Conservation (phyloP, 2,329 filamentous ascomycete species). For the Fonsecaea pugnacius region DNA sequence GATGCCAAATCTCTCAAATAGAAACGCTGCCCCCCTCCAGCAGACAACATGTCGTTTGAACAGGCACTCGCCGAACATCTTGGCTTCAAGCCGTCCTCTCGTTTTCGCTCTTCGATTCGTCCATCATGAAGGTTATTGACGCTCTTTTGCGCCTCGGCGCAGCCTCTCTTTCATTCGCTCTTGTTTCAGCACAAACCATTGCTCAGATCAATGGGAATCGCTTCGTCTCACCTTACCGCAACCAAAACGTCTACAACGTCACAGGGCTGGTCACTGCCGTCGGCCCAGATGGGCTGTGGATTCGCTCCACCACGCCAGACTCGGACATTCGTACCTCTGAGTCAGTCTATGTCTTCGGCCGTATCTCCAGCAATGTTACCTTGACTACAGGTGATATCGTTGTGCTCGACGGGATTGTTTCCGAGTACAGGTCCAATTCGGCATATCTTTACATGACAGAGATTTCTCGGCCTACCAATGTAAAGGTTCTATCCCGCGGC, state of each 20-base stretch:
- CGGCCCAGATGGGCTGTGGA: constrained; percentile 64
- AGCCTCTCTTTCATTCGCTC: constrained; percentile 39
- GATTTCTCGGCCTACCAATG: constrained; percentile 60
- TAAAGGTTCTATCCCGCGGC: constrained; percentile 58
- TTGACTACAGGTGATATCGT: constrained; percentile 67
- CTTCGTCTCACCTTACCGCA: constrained; percentile 65
- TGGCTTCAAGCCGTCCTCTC: constrained; percentile 2
- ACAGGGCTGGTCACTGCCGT: constrained; percentile 69
- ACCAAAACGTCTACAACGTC: constrained; percentile 62
- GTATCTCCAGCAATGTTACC: constrained; percentile 40
- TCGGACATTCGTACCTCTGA: constrained; percentile 63
- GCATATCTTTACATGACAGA: constrained; percentile 69
- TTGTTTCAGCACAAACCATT: constrained; percentile 50
- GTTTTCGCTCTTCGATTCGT: constrained; percentile 7
- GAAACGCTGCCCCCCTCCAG: neutral
- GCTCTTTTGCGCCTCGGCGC: constrained; percentile 13
- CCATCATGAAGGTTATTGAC: constrained; percentile 15
- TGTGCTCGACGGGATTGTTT: constrained; percentile 60
- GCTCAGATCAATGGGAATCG: constrained; percentile 68
- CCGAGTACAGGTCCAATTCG: constrained; percentile 61
- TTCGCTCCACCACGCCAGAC: constrained; percentile 64
- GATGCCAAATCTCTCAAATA: constrained; percentile 4
- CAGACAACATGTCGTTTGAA: neutral
- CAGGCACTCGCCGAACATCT: neutral
- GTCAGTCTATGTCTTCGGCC: constrained; percentile 67